Base-by-base conservation (phyloP, 768 basidiomycete genomes). In the Phlebiopsis gigantea region DNA sequence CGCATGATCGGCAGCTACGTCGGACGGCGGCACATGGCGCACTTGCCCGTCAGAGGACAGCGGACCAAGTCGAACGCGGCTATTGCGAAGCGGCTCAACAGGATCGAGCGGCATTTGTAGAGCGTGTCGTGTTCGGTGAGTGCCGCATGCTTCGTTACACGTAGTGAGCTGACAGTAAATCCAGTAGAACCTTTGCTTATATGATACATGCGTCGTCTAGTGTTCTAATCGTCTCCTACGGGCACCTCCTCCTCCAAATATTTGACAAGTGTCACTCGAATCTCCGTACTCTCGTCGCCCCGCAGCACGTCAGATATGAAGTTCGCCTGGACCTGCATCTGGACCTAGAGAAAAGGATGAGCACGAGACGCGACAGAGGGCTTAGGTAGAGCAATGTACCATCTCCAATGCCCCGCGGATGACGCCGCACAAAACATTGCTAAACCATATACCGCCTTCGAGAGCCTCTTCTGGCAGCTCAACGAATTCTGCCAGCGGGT, bases 221-320 rank as follows among this genome's bases (percentile, higher is more conserved):
- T 19, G 24, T 59, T 62, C 72, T 77, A 96, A 72, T 97, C 94
- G 66, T 97, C 94, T 56, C 90, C 93, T 43, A 90, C 80, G 1
- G 94, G 94, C 25, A 96, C 85, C 70, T 99, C 97, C 71, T 99
- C 97, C 68, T 99, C 97, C 61, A 98, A 70, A 67, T 96, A 88
- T 71, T 93, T 90, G 55, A 97, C 73, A 62, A 99, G 73, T 63
- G 83, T 88, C 53, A 99, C 96, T 49, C 89, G 81, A 62, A 99
- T 88, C 71, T 97, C 96, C 22, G 96, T 98, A 61, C 76, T 84
- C 66, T 98, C 96, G 66, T 98, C 97, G 3, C 97, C 97, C 58
- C 93, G 79, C 61, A 98, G 76, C 4, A 88, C 85, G 66, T 99
- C 97, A 2, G 92, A 92, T 21, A 96, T 66, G 70, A 98, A 98